A percentile compares a stretch with the other conserved stretches of the same genome.
phyloP scores from a whole-genome alignment of 345 rosid genomes.

The Gossypium rotundifolium region DNA sequence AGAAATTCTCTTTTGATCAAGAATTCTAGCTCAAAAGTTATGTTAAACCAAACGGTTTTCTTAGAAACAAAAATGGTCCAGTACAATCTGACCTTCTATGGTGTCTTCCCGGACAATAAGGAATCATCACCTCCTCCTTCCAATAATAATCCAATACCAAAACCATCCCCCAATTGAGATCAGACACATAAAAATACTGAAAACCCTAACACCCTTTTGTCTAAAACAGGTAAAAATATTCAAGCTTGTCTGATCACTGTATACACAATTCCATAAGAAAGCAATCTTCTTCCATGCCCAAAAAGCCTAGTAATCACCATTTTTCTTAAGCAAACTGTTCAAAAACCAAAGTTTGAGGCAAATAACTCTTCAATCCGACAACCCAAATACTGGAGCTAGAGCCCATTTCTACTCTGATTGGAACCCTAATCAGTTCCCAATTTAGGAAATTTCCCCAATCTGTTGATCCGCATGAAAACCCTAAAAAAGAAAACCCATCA shows the following conservation, averaged over 20 bases:
- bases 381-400: conserved; percentile 15
- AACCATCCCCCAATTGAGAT: conserved; percentile 25
- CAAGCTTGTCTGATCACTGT: conserved; percentile 12
- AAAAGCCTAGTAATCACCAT: conserved; percentile 11
- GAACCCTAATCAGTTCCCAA: conserved; percentile 25
- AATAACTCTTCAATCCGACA: conserved; percentile 13
- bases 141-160: conserved; percentile 19
- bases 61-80: conserved; percentile 25
- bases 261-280: conserved; percentile 17
- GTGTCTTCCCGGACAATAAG: conserved; percentile 20
- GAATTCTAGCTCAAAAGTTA: conserved; percentile 18
- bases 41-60: conserved; percentile 30
- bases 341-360: conserved; percentile 16
- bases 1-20: conserved; percentile 9
- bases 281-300: conserved; percentile 46
- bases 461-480: conserved; percentile 33
- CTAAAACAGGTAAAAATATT: conserved; percentile 10
- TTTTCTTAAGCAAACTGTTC: conserved; percentile 15
- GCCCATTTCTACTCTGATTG: conserved; percentile 14
- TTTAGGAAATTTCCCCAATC: conserved; percentile 17
- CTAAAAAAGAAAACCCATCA: conserved; percentile 21
- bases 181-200: conserved; percentile 14
- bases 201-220: conserved; percentile 16
- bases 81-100: conserved; percentile 20
- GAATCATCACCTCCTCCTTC: conserved; percentile 32